Evolutionary conservation across 108 stramenopile species (phyloP), one percentile per base, ranked within the genome.

Genomic region (Cyclotella choctawhatcheeana): DNA sequence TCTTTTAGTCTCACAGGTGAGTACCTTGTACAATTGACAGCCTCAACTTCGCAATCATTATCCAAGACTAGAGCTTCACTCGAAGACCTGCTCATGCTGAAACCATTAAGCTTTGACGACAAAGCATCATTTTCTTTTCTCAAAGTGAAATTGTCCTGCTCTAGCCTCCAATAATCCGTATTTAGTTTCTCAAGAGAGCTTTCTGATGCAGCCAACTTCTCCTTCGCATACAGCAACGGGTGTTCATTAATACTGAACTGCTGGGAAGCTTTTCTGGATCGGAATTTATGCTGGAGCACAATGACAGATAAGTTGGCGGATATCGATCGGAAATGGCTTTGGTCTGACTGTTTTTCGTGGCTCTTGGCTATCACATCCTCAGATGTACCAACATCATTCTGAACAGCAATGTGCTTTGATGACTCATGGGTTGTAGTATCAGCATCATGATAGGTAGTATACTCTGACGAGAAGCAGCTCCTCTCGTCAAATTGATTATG

Each of bases 131-230:
- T 44, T 52, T 69, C 56, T 29, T 47, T 30, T 33, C 45, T 51
- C 32, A 58, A 29, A 44, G 20, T 25, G 8, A 58, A 24, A 69
- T 20, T 21, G 5, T 56, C 34, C 13, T 47, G 56, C 21, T 27
- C 43, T 44, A 69, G 43, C 26, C 51, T 56, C 44, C 53, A 44
- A 2, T 44, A 30, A 18, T 69, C 69, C 8, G 40, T 43, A 29
- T 58, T 69, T 16, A 58, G 51, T 27, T 58, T 58, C n/a, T 18
- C 58, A 44, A 69, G 56, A 58, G 55, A 69, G 4, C 25, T 34
- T 31, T 69, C 58, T 20, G 44, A 14, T n/a, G 30, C 44, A 14
- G 43, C 26, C 8, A 69, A n/a, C 44, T 69, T 69, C 26, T 58
- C 69, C 21, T 32, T 69, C 56, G 44, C 43, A 30, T 18, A 29